Evolutionary conservation across 1,139 yeast species (phyloP).

Genomic region (Candida sojae): DNA sequence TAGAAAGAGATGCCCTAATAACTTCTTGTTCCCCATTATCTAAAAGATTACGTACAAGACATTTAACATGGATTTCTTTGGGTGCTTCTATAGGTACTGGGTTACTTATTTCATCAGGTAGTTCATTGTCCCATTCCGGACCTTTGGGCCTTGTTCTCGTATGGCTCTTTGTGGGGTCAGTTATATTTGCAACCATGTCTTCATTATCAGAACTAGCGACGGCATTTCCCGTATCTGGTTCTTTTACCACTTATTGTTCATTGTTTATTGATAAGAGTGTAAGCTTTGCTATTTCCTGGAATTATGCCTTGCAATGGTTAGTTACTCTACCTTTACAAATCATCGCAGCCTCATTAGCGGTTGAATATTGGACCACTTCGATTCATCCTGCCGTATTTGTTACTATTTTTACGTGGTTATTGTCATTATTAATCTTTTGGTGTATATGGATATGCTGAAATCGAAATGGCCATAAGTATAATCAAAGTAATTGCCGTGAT

Average conservation of each 20-base stretch:
- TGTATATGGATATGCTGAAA: constrained; percentile 39
- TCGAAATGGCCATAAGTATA: constrained; percentile 30
- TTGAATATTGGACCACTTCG: constrained; percentile 28
- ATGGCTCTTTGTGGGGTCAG: constrained; percentile 31
- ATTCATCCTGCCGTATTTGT: constrained; percentile 34
- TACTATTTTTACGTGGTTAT: constrained; percentile 30
- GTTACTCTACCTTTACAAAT: constrained; percentile 40
- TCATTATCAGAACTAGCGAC: constrained; percentile 41
- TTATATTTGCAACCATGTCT: constrained; percentile 36
- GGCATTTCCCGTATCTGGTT: constrained; percentile 42
- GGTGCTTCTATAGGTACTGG: constrained; percentile 48
- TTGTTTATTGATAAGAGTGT: constrained; percentile 37
- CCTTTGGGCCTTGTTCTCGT: constrained; percentile 37
- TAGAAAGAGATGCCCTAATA: constrained; percentile 35
- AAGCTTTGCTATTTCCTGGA: constrained; percentile 46
- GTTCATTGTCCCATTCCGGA: constrained; percentile 35
- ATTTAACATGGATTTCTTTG: constrained; percentile 43
- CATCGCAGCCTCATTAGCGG: constrained; percentile 40
- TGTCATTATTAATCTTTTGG: constrained; percentile 32
- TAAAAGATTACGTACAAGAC: constrained; percentile 39
- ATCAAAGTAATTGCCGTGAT: constrained; percentile 34
- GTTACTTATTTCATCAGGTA: constrained; percentile 38
- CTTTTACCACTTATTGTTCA: constrained; percentile 40
- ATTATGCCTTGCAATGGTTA: constrained; percentile 43
- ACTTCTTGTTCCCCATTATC: constrained; percentile 33